Evolutionary conservation across 2,329 filamentous ascomycete genomes (phyloP), one percentile per base, ranked within the genome.

Genomic region (Pleomassaria siparia): DNA sequence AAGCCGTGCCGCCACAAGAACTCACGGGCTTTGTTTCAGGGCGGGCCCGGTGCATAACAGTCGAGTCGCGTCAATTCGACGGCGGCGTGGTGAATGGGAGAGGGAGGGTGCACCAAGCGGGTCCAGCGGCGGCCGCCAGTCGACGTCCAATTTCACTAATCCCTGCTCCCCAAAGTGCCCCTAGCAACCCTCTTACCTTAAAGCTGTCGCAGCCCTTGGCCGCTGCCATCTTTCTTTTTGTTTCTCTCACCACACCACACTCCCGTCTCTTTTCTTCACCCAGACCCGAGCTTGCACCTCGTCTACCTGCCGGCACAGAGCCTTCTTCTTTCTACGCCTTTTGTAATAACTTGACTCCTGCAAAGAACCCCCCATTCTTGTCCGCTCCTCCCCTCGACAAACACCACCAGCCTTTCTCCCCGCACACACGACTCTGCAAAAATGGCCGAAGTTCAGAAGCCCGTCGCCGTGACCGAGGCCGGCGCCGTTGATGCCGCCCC

Each of bases 391-490:
- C 25, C 37, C 43, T 24, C n/a, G 28, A 35, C n/a, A n/a, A 35
- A 8, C n/a, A 9, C 25, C 37, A 10, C 42, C 13, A 21, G 9
- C 26, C 39, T n/a, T n/a, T n/a, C 44, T 33, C 13, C 21, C 40
- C 40, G 21, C 44, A 41, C 41, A 26, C 39, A n/a, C 46, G 40
- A 36, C 49, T 52, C 13, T 48, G 55, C 56, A 71, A 77, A 65
- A 79, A 89, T 89, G 86, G 84, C 87, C 76, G 86, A 89, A 68
- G 79, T 77, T 73, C 80, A 84, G 74, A 89, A 90, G 78, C 80
- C 85, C 69, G 78, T 81, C 63, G 84, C 85, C 72, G 50, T 50
- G 46, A 46, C 60, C 44, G 57, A 60, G 53, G 56, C 50, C 36
- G 76, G 66, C 50, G 58, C 66, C 47, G 61, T 64, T 30, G 64